Conservation (phyloP, 2,329 filamentous ascomycete genomes). For the Talaromyces sp. region DNA sequence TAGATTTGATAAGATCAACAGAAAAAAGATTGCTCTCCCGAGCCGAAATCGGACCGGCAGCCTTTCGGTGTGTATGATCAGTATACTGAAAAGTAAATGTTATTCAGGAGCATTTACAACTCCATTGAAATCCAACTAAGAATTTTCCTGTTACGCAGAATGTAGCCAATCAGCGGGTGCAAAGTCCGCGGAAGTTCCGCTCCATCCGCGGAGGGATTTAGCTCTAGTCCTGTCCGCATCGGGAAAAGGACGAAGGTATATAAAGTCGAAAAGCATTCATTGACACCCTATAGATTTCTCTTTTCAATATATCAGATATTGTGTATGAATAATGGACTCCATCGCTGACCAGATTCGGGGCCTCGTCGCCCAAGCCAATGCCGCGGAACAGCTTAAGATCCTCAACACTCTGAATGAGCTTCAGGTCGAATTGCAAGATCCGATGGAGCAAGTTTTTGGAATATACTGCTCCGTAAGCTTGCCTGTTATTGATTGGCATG, state of each 20-base stretch:
- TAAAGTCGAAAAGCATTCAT: not conserved
- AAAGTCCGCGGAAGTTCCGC: not conserved
- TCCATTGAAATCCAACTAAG: not conserved
- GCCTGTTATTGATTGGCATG: not conserved
- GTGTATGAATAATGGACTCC: not conserved
- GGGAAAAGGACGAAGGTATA: not conserved
- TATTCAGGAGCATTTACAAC: not conserved
- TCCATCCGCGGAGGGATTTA: not conserved
- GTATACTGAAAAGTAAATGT: not conserved
- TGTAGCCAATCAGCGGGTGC: constrained; percentile 1
- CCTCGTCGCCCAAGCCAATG: not conserved
- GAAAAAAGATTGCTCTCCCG: too few relatives aligned
- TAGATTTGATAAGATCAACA: too few relatives aligned
- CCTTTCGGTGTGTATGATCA: too few relatives aligned
- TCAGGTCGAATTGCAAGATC: constrained; percentile 1
- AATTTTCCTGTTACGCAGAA: not conserved
- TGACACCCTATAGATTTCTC: not conserved
- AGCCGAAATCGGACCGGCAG: too few relatives aligned
- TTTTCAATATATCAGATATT: not conserved
- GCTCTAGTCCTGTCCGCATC: not conserved
- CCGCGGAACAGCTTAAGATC: not conserved
- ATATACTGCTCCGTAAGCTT: constrained; percentile 3
- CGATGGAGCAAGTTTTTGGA: constrained; percentile 1
- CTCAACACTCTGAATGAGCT: not conserved
- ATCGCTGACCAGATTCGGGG: constrained; percentile 2